Conservation (phyloP, 805 yeast species). For the Barnettozyma populi region DNA sequence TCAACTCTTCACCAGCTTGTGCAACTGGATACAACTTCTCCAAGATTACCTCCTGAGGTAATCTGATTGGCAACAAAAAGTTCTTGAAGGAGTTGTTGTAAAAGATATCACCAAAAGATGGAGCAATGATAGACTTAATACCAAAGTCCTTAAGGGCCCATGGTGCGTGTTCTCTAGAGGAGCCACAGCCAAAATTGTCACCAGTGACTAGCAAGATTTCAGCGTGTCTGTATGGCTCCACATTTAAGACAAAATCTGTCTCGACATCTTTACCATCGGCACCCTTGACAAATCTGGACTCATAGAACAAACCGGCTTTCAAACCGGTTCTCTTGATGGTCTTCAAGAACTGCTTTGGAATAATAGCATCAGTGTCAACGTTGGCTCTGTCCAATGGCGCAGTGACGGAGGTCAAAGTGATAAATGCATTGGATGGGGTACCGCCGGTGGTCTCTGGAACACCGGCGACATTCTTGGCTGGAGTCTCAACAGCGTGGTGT, state of each 20-base stretch:
- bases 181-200: constrained; percentile 98
- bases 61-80: constrained; percentile 87
- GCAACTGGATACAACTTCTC: constrained; percentile 79
- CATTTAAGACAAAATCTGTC: constrained; percentile 90
- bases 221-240: constrained; percentile 73
- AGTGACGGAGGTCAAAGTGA: constrained; percentile 73
- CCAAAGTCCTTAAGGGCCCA: constrained; percentile 99
- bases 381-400: constrained; percentile 95
- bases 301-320: constrained; percentile 83
- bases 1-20: constrained; percentile 56
- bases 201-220: constrained; percentile 88
- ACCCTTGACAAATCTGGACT: constrained; percentile 71
- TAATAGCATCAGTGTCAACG: constrained; percentile 97
- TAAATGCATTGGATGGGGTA: constrained; percentile 69
- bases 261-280: constrained; percentile 64
- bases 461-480: constrained; percentile 24
- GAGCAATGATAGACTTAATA: constrained; percentile 92
- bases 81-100: constrained; percentile 96
- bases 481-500: constrained; percentile 34
- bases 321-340: constrained; percentile 97
- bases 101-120: constrained; percentile 97
- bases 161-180: constrained; percentile 98
- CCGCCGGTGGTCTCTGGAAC: constrained; percentile 26
- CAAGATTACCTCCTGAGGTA: constrained; percentile 71
- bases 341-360: constrained; percentile 96